Evolutionary conservation across 345 rosid genomes (phyloP), one percentile per base, ranked within the genome.

Genomic region (Pugionium dolabratum): DNA sequence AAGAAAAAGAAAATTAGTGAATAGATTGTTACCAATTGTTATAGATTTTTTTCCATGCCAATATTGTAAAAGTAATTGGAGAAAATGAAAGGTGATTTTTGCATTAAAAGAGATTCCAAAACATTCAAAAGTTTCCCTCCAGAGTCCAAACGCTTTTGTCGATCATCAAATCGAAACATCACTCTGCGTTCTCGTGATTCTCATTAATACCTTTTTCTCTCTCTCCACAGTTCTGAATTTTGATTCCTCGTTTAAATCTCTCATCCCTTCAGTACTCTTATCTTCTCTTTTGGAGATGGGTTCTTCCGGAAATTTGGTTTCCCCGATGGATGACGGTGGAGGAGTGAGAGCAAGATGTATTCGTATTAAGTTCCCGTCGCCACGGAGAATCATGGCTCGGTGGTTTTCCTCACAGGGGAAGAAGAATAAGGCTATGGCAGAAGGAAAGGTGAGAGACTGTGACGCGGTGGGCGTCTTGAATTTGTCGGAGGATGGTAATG

Each of bases 101-200:
- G 76, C 71, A 66, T 59, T 52, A 36, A 72, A 65, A 58, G 66
- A 59, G 55, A 43, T 52, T 30, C 49, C 59, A 50, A 59, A 47
- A 47, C 1, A 67, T 74, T 68, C 73, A 69, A 75, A 75, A 57
- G 44, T 44, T 74, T 70, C 79, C 75, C 75, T 70, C 79, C 79
- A 61, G 42, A 59, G 55, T 43, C 41, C 40, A 43, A 57, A 62
- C 29, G 56, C 43, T 4, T 30, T 30, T 10, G 8, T 2, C 29
- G 28, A 73, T 46, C 4, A 45, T 18, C 18, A 66, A 59, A 56
- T 30, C 63, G 31, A 47, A 62, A 60, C 18, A 62, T 53, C 56
- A 32, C 66, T 69, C 49, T 64, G 41, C 29, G 18, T 43, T 75
- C 79, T 63, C 75, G 70, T 69, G 70, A 63, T 62, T 50, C 78